Percentiles rank a stretch among this genome's conserved stretches.
Conservation (phyloP, 352 stramenopile species). For the Phytophthora capsici region DNA sequence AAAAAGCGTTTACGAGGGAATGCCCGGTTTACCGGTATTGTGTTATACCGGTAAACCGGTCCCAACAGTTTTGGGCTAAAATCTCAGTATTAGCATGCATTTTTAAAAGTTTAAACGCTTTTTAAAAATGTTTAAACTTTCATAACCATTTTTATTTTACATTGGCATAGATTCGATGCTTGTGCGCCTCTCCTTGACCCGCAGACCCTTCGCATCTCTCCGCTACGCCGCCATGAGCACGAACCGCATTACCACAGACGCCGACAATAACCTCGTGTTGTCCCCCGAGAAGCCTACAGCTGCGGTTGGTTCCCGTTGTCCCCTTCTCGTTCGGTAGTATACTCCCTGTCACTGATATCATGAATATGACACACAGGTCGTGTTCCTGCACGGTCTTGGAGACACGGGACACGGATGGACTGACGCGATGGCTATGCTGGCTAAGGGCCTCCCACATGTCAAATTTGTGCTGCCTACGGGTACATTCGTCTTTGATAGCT, state of each 20-base stretch:
- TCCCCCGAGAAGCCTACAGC: slow-evolving; percentile 41
- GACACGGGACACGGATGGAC: slow-evolving; percentile 91
- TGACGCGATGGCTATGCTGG: slow-evolving; percentile 63
- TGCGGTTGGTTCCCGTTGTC: slow-evolving; percentile 16
- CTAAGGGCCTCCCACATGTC: slow-evolving; percentile 66
- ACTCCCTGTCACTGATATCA: no score
- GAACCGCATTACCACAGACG: slow-evolving; percentile 37
- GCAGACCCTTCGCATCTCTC: slow-evolving; percentile 12
- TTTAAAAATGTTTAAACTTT: no score
- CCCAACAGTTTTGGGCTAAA: no score
- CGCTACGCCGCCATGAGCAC: slow-evolving; percentile 21
- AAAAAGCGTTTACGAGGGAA: no score
- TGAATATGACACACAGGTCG: slow-evolving; percentile 36
- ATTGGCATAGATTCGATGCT: slow-evolving; percentile 19
- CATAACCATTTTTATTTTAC: not conserved
- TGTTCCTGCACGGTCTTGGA: slow-evolving; percentile 92
- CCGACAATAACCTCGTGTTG: slow-evolving; percentile 46
- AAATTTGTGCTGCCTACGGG: slow-evolving; percentile 83
- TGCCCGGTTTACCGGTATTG: no score
- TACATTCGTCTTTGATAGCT: slow-evolving; percentile 8
- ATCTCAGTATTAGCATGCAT: no score
- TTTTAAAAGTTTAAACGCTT: no score
- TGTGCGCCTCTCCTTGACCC: not conserved
- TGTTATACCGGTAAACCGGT: no score
- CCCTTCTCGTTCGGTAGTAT: no score